Evolutionary conservation across 129 eudicot species (phyloP).

Genomic region (Chrysanthemum makinoi): DNA sequence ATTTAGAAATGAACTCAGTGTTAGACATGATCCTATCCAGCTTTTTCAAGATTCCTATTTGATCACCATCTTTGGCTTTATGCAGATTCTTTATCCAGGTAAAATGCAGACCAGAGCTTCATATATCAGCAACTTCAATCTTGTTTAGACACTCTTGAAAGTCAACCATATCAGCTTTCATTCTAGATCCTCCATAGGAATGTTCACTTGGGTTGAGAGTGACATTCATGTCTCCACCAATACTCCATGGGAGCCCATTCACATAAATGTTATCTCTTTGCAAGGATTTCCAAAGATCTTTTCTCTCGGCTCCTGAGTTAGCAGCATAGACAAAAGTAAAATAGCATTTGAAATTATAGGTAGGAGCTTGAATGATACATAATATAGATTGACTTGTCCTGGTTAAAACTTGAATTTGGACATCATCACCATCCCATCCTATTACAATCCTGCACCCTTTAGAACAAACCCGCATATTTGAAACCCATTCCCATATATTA

Average conservation of each 20-base stretch:
- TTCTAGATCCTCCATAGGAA: neutral
- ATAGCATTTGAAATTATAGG: no score
- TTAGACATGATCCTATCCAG: no score
- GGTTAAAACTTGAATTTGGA: no score
- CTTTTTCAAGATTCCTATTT: no score
- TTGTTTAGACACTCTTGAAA: neutral
- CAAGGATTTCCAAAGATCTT: neutral
- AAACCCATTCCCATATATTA: neutral
- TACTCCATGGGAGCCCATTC: neutral
- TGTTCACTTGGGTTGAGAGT: neutral
- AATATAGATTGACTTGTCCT: neutral
- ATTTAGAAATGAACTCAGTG: no score
- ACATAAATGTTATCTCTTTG: neutral
- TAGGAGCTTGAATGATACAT: neutral
- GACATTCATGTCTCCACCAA: neutral
- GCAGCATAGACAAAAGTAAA: neutral
- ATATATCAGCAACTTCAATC: neutral
- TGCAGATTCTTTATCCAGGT: neutral
- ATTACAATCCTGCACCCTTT: neutral
- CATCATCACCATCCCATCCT: neutral
- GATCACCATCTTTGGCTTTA: no score
- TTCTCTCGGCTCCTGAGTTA: neutral
- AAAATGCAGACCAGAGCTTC: neutral
- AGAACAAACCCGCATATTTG: neutral
- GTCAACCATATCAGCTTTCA: neutral